phyloP scores from a whole-genome alignment of 768 basidiomycete genomes.

The Mrakia gelida region DNA sequence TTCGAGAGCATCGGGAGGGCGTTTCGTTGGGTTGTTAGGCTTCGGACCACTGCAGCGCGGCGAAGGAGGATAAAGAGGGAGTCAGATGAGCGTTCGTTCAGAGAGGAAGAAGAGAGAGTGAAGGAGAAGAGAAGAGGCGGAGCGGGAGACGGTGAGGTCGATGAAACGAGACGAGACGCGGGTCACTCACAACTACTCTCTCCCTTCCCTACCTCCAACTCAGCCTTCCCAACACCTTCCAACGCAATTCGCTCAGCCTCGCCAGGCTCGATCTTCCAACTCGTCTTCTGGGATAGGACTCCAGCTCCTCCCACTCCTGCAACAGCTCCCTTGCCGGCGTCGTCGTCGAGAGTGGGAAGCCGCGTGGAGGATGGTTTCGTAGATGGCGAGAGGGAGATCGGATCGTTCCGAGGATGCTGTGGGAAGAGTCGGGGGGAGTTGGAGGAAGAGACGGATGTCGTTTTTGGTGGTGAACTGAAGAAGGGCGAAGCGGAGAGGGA shows the following conservation, averaged over 20 bases:
- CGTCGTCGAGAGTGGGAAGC: no score
- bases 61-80: no score
- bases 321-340: conserved; percentile 36
- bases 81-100: no score
- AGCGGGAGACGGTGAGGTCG: not conserved
- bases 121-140: no score
- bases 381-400: conserved; percentile 85
- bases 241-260: conserved; percentile 99
- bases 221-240: conserved; percentile 85
- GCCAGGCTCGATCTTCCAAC: conserved; percentile 89
- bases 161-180: not conserved
- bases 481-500: not conserved
- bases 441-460: conserved; percentile 83
- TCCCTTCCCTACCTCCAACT: conserved; percentile 53
- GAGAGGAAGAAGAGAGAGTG: not conserved
- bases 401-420: conserved; percentile 49
- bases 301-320: not conserved
- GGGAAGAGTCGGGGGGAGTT: conserved; percentile 11
- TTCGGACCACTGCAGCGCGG: conserved; percentile 67
- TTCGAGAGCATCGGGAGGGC: conserved; percentile 97
- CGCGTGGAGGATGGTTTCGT: conserved; percentile 72
- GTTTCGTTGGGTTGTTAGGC: conserved; percentile 84
- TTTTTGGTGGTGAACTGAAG: conserved; percentile 74
- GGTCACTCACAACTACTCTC: conserved; percentile 67
- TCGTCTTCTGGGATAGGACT: conserved; percentile 69